A percentile compares a stretch with the other conserved stretches of the same genome.
These are phyloP conservation scores for Noccaea bulbosa DNA, from an alignment of 345 rosid species.

Conservation along the genomic window DNA sequence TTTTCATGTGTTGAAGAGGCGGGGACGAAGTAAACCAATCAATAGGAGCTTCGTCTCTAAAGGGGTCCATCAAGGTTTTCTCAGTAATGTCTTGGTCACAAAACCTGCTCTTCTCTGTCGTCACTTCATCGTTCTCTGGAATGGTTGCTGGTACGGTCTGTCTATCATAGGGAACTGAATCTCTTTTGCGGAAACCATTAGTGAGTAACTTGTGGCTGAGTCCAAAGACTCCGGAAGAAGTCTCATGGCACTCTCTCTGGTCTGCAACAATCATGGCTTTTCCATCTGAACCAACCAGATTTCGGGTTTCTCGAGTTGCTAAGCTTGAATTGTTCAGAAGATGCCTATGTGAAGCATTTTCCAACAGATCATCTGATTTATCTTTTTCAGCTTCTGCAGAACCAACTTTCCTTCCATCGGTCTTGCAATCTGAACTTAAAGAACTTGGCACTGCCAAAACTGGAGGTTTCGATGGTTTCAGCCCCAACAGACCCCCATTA, in stretches of 20 bases:
- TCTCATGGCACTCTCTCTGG: slow-evolving; percentile 40
- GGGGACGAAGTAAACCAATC: slow-evolving; percentile 76
- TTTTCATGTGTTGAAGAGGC: slow-evolving; percentile 87
- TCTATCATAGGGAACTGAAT: slow-evolving; percentile 51
- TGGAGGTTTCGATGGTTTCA: slow-evolving; percentile 88
- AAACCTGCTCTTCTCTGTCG: slow-evolving; percentile 37
- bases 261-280: not conserved
- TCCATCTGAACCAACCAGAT: slow-evolving; percentile 26
- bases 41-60: slow-evolving; percentile 48
- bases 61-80: slow-evolving; percentile 43
- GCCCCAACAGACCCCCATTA: slow-evolving; percentile 90
- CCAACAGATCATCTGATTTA: slow-evolving; percentile 25
- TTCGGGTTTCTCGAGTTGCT: slow-evolving; percentile 45
- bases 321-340: slow-evolving; percentile 44
- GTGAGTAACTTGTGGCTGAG: slow-evolving; percentile 65
- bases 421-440: slow-evolving; percentile 15
- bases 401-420: not conserved
- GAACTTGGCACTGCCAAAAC: slow-evolving; percentile 44
- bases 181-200: slow-evolving; percentile 61
- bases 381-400: slow-evolving; percentile 29
- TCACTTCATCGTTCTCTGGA: slow-evolving; percentile 40
- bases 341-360: slow-evolving; percentile 12
- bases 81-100: slow-evolving; percentile 34
- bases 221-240: slow-evolving; percentile 58
- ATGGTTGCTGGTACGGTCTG: slow-evolving; percentile 49